Conservation (phyloP, 2,329 filamentous ascomycete species). For the Talaromyces sp. region DNA sequence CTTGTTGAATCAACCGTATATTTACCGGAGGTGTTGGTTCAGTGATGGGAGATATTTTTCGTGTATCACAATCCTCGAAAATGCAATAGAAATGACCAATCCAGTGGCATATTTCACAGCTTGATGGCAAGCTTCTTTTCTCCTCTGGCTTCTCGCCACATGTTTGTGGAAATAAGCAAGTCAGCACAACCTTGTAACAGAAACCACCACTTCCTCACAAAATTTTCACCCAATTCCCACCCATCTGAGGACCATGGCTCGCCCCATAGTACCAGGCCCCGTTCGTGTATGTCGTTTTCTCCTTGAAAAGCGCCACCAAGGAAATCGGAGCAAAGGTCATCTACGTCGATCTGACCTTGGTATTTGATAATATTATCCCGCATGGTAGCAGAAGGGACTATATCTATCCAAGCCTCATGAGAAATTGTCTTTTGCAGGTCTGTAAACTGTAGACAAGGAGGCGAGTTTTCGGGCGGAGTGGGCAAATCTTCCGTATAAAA, state of each 20-base stretch:
- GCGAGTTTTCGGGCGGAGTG: conserved; percentile 1
- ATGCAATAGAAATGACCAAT: background rate
- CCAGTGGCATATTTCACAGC: background rate
- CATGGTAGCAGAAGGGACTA: conserved; percentile 7
- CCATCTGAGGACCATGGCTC: conserved; percentile 29
- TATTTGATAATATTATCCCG: conserved; percentile 20
- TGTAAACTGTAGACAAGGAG: conserved; percentile 11
- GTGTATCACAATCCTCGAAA: background rate
- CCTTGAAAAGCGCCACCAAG: conserved; percentile 19
- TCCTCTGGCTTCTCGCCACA: conserved; percentile 28
- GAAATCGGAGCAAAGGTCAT: conserved; percentile 23
- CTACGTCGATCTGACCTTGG: conserved; percentile 20
- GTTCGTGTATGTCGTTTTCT: background rate
- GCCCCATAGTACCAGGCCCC: conserved; percentile 31
- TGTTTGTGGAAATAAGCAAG: conserved; percentile 29
- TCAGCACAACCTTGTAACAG: conserved; percentile 28
- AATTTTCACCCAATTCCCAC: conserved; percentile 31
- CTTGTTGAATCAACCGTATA: background rate
- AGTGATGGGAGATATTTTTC: background rate
- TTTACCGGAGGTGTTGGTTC: background rate
- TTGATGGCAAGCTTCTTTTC: conserved; percentile 21
- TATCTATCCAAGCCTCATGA: conserved; percentile 19
- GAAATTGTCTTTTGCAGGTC: conserved; percentile 9
- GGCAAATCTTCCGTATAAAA: conserved; percentile 17
- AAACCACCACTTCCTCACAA: conserved; percentile 32